These are phyloP conservation scores for Talaromyces sp. DNA, from an alignment of 2,329 filamentous ascomycete genomes.

Conservation along the genomic window DNA sequence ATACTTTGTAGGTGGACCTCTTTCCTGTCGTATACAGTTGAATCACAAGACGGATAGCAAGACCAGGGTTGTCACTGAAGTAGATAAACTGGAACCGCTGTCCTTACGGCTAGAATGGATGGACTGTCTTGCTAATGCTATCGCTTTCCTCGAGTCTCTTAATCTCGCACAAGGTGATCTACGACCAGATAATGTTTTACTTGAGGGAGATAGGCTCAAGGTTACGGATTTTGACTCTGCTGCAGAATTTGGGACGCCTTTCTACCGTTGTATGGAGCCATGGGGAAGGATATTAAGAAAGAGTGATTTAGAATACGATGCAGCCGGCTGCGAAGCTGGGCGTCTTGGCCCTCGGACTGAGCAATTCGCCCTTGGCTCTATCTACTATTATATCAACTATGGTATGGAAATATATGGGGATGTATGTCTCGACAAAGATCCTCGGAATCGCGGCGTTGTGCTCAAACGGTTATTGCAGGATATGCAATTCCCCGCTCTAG, in stretches of 20 bases:
- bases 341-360: constrained; percentile 34
- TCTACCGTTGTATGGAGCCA: constrained; percentile 30
- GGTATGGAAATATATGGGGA: constrained; percentile 36
- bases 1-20: constrained; percentile 19
- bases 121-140: constrained; percentile 35
- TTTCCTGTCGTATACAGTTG: constrained; percentile 29
- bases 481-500: constrained; percentile 28
- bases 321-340: constrained; percentile 22
- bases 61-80: constrained; percentile 27
- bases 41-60: constrained; percentile 28
- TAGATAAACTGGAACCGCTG: constrained; percentile 32
- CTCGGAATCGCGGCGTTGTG: constrained; percentile 26
- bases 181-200: constrained; percentile 35
- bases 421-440: constrained; percentile 28
- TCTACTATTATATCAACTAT: constrained; percentile 39
- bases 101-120: constrained; percentile 33
- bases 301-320: constrained; percentile 24
- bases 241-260: constrained; percentile 28
- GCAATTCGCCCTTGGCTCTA: constrained; percentile 36
- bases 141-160: constrained; percentile 37
- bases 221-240: constrained; percentile 36
- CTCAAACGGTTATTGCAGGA: constrained; percentile 28
- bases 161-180: constrained; percentile 37
- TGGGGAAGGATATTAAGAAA: constrained; percentile 33
- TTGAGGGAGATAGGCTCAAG: constrained; percentile 33